Evolutionary conservation across 257 asterid species (phyloP), one percentile per base, ranked within the genome.

Genomic region (Nicotiana attenuata): DNA sequence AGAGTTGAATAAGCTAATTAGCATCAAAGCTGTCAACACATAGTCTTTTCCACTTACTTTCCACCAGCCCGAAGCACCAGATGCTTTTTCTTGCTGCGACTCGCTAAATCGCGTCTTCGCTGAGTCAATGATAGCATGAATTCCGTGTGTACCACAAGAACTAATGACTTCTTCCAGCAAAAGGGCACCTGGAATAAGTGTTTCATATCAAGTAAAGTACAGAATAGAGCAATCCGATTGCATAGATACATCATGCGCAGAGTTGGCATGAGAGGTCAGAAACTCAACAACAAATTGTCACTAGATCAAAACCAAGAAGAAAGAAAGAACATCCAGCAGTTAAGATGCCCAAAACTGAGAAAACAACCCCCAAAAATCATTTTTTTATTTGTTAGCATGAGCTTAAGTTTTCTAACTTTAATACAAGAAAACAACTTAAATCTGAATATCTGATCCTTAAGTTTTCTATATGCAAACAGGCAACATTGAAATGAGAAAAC

Each of bases 61-160:
- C 99, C 99, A 96, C 99, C 99, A 96, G 85, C 90, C 88, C 56
- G 88, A 77, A 80, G 90, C 78, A 67, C 98, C 97, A 84, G 84
- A 83, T 84, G 91, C 91, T 90, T 96, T 96, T 85, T 86, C 91
- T 80, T 83, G 92, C 81, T 94, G 98, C 75, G 98, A 93, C 85
- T 96, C 98, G 14, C 84, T 87, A 85, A 94, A 88, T 87, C 98
- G 93, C 59, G 89, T 90, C 87, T 88, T 87, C n/a, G 90, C 90
- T 82, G 98, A 89, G 81, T 93, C 95, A 85, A 91, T 88, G 78
- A 96, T 88, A 89, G 98, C 98, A 88, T 90, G 88, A 80, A 93
- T 83, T 82, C 95, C 99, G 82, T 88, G 95, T 81, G 85, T 80
- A 79, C 93, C 97, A 78, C 91, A 91, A 80, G 92, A 88, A 81